phyloP scores from a whole-genome alignment of 495 filamentous ascomycete species.

The Staphylotrichum tortipilum region DNA sequence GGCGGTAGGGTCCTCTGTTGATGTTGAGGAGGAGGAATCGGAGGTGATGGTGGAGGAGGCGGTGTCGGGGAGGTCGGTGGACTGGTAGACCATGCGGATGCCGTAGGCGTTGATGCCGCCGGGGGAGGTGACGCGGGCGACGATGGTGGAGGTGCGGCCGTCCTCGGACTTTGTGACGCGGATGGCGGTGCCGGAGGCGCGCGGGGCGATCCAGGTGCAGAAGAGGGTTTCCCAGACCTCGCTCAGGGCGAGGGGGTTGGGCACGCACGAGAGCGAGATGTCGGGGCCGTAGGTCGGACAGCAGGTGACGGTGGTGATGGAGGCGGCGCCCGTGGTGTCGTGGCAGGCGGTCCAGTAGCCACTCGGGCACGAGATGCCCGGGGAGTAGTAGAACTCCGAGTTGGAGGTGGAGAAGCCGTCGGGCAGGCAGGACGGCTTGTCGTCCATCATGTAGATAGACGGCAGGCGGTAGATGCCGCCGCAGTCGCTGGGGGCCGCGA shows the following conservation, averaged over 20 bases:
- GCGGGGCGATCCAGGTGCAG: conserved; percentile 6
- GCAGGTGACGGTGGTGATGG: conserved; percentile 10
- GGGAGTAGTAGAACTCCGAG: conserved; percentile 6
- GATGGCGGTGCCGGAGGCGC: not conserved
- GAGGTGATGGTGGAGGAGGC: not conserved
- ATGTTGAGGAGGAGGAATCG: not conserved
- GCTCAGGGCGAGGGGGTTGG: not conserved
- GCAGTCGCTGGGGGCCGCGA: not conserved
- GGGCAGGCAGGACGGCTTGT: conserved; percentile 3
- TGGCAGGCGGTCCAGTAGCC: conserved; percentile 10
- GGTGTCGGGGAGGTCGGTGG: not conserved
- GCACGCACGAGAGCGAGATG: conserved; percentile 6
- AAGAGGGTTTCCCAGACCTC: not conserved
- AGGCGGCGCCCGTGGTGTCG: conserved; percentile 5
- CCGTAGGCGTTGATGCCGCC: conserved; percentile 6
- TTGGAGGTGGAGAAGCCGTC: conserved; percentile 2
- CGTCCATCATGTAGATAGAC: conserved; percentile 1
- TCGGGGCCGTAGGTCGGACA: conserved; percentile 5
- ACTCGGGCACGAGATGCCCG: conserved; percentile 5
- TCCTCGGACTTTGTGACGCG: not conserved
- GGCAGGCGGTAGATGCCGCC: not conserved
- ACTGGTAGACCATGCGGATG: conserved; percentile 3
- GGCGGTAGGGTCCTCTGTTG: not conserved
- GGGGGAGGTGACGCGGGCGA: not conserved
- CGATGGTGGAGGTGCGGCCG: not conserved